These are phyloP conservation scores for Nakazawaea siamensis DNA, from an alignment of 805 yeast genomes.

Conservation along the genomic window DNA sequence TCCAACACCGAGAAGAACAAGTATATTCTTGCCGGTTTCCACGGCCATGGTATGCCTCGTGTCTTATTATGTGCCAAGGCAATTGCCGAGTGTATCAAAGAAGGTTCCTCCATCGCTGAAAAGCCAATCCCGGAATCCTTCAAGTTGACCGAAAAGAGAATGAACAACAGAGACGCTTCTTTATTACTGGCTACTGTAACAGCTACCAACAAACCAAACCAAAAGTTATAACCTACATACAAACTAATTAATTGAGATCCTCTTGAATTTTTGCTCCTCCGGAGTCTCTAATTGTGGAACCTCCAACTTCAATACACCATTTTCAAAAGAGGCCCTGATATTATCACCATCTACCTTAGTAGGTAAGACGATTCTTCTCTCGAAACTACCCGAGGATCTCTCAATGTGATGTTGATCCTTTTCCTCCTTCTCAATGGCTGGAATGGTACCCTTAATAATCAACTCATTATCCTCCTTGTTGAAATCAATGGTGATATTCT, in stretches of 20 bases:
- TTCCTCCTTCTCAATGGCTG: constrained; percentile 12
- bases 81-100: constrained; percentile 20
- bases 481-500: constrained; percentile 35
- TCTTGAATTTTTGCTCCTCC: constrained; percentile 13
- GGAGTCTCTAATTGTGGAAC: constrained; percentile 29
- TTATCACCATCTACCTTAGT: constrained; percentile 32
- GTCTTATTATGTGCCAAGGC: constrained; percentile 32
- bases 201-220: constrained; percentile 1
- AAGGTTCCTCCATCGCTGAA: constrained; percentile 2
- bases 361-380: constrained; percentile 34
- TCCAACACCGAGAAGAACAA: constrained; percentile 20
- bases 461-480: constrained; percentile 35
- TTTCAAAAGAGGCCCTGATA: constrained; percentile 35
- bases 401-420: constrained; percentile 21
- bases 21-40: constrained; percentile 38
- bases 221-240: too few species aligned
- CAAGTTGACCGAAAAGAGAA: constrained; percentile 15
- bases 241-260: too few species aligned
- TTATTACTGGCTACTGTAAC: constrained; percentile 10
- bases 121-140: constrained; percentile 15
- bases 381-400: constrained; percentile 30
- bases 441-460: constrained; percentile 34
- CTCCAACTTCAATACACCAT: constrained; percentile 34
- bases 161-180: constrained; percentile 12
- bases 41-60: constrained; percentile 47